A percentile compares a stretch with the other conserved stretches of the same genome.
Evolutionary conservation across 2,329 filamentous ascomycete species (phyloP).

Genomic region (Penicillium brevicompactum): DNA sequence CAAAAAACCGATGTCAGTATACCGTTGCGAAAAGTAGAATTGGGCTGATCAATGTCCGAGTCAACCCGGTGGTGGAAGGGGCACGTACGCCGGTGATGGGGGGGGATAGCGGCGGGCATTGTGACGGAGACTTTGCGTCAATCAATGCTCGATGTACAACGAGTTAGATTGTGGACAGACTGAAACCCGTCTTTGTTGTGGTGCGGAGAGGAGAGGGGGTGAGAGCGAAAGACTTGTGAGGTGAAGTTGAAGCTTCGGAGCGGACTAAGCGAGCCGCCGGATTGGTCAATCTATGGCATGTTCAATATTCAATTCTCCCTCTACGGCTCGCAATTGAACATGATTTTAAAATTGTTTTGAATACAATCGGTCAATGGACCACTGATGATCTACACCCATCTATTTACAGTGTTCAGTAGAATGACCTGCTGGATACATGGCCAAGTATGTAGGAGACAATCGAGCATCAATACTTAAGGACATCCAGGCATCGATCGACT

Average conservation of each 20-base stretch:
- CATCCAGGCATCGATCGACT: too few relatives aligned
- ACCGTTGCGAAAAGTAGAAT: neutral
- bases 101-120: conserved; percentile 46
- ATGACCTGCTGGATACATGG: too few relatives aligned
- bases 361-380: neutral
- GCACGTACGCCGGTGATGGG: conserved; percentile 52
- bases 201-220: conserved; percentile 24
- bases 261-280: conserved; percentile 42
- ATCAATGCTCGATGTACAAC: conserved; percentile 11
- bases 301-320: neutral
- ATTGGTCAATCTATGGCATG: conserved; percentile 26
- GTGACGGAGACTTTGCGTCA: conserved; percentile 25
- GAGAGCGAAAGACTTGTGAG: conserved; percentile 25
- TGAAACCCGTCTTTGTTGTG: conserved; percentile 26
- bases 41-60: conserved; percentile 18
- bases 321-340: neutral
- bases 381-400: too few relatives aligned
- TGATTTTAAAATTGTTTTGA: neutral
- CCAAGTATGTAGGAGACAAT: too few relatives aligned
- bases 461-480: too few relatives aligned
- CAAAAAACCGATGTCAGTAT: conserved; percentile 17
- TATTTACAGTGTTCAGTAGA: too few relatives aligned
- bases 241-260: conserved; percentile 41
- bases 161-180: conserved; percentile 19
- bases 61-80: conserved; percentile 21